phyloP scores from a whole-genome alignment of 2,329 filamentous ascomycete species.

The Exserohilum turcica region DNA sequence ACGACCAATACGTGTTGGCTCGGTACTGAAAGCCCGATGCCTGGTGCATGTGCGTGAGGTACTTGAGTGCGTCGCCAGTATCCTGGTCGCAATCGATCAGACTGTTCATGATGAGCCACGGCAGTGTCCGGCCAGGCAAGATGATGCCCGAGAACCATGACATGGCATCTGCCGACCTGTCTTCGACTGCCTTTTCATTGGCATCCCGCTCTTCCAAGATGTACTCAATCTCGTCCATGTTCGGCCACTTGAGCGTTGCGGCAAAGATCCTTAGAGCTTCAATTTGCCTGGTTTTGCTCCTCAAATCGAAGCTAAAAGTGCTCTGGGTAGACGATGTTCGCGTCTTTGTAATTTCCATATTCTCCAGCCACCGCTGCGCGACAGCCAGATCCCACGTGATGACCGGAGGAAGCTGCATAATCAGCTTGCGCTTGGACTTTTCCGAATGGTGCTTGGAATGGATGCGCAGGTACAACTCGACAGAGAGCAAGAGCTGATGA shows the following conservation, averaged over 20 bases:
- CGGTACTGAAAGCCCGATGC: constrained; percentile 78
- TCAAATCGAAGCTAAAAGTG: constrained; percentile 66
- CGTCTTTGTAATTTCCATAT: constrained; percentile 68
- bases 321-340: constrained; percentile 52
- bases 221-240: constrained; percentile 67
- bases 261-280: constrained; percentile 72
- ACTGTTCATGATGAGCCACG: constrained; percentile 79
- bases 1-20: constrained; percentile 78
- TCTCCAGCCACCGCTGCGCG: constrained; percentile 73
- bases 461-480: constrained; percentile 74
- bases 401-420: constrained; percentile 68
- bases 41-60: constrained; percentile 70
- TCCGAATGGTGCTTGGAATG: constrained; percentile 66
- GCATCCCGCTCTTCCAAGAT: constrained; percentile 65
- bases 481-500: constrained; percentile 74
- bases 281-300: constrained; percentile 69
- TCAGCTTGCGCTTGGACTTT: constrained; percentile 67
- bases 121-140: constrained; percentile 70
- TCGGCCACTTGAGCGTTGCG: constrained; percentile 76
- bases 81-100: constrained; percentile 76
- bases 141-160: constrained; percentile 78
- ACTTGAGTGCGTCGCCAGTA: constrained; percentile 66
- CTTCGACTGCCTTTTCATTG: constrained; percentile 54
- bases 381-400: constrained; percentile 75
- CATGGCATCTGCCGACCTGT: constrained; percentile 73